phyloP scores from a whole-genome alignment of 345 rosid genomes.

The Eucalyptus coolabah region DNA sequence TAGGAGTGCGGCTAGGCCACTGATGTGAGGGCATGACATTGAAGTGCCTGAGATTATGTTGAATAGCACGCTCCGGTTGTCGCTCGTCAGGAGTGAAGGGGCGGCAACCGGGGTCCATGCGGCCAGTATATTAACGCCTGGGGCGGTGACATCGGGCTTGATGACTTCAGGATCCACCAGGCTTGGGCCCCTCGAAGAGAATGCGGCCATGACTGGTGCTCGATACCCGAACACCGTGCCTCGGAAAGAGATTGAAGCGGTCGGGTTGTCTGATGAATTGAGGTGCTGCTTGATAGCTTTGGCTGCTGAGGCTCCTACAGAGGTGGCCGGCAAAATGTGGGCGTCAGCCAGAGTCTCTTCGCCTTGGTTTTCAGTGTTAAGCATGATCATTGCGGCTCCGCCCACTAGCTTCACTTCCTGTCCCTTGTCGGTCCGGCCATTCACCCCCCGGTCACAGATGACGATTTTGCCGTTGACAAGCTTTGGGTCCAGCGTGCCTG shows the following conservation, averaged over 20 bases:
- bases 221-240: slow-evolving; percentile 42
- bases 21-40: slow-evolving; percentile 81
- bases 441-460: slow-evolving; percentile 35
- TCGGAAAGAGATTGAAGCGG: slow-evolving; percentile 39
- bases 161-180: slow-evolving; percentile 34
- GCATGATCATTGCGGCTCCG: slow-evolving; percentile 63
- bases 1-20: slow-evolving; percentile 65
- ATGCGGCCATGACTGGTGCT: slow-evolving; percentile 65
- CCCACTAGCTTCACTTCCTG: slow-evolving; percentile 23
- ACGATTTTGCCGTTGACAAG: slow-evolving; percentile 48
- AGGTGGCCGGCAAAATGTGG: slow-evolving; percentile 50
- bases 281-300: slow-evolving; percentile 19
- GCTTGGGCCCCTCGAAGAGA: slow-evolving; percentile 81
- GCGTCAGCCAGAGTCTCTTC: slow-evolving; percentile 60
- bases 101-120: slow-evolving; percentile 55
- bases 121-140: slow-evolving; percentile 70
- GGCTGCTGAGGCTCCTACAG: slow-evolving; percentile 37
- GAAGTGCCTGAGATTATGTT: slow-evolving; percentile 78
- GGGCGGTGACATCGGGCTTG: slow-evolving; percentile 78
- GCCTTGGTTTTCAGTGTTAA: slow-evolving; percentile 31
- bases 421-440: slow-evolving; percentile 41
- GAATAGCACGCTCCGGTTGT: slow-evolving; percentile 48
- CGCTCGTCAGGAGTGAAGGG: slow-evolving; percentile 33
- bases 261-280: slow-evolving; percentile 24
- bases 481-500: slow-evolving; percentile 4